Conservation (phyloP, 208 protist genomes). For the Leishmania major region DNA sequence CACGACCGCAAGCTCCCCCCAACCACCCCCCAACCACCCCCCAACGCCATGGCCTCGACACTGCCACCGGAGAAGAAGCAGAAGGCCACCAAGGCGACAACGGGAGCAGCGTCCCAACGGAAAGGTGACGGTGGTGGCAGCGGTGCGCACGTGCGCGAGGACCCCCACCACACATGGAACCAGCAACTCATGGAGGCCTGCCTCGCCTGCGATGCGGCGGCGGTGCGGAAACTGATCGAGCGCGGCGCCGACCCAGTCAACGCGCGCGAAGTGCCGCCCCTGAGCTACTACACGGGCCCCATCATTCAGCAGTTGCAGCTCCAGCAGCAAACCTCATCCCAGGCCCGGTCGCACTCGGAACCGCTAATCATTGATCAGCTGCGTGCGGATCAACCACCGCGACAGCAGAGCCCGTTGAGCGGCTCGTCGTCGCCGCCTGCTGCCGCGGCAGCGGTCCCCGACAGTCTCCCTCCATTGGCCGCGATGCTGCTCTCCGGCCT, state of each 20-base stretch:
- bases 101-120: not conserved
- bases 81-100: not conserved
- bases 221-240: conserved; percentile 41
- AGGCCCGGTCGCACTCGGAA: not conserved
- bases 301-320: conserved; percentile 17
- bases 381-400: not conserved
- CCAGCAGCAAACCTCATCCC: not conserved
- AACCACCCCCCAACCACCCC: not conserved
- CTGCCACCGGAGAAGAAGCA: conserved; percentile 9
- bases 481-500: conserved; percentile 53
- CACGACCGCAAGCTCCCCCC: not conserved
- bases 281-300: conserved; percentile 21
- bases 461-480: conserved; percentile 25
- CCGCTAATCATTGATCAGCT: not conserved
- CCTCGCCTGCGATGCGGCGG: conserved; percentile 42
- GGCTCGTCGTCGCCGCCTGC: not conserved
- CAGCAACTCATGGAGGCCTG: conserved; percentile 74
- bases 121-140: not conserved
- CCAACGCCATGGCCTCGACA: conserved; percentile 7
- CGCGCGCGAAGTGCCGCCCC: conserved; percentile 58
- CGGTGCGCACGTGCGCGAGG: conserved; percentile 36
- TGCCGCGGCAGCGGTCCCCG: not conserved
- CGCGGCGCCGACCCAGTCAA: conserved; percentile 64
- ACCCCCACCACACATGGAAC: conserved; percentile 87
- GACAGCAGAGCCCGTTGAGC: not conserved